A percentile compares a stretch with the other conserved stretches of the same genome.
These are phyloP conservation scores for Serendipita sp. DNA, from an alignment of 768 basidiomycete genomes.

Conservation along the genomic window DNA sequence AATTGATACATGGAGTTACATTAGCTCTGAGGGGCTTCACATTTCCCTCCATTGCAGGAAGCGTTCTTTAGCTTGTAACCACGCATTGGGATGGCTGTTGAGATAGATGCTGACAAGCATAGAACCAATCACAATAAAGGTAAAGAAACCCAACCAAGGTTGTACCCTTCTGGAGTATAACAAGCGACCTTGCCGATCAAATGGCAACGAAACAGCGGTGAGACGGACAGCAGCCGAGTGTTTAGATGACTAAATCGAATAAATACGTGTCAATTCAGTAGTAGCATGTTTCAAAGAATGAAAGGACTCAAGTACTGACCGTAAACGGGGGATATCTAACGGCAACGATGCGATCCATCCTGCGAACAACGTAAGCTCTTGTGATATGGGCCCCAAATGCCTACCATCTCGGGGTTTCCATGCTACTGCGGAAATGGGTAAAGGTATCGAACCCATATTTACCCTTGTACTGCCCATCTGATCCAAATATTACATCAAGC, in stretches of 20 bases:
- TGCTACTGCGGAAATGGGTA: slow-evolving; percentile 30
- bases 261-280: not conserved
- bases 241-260: not conserved
- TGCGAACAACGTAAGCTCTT: slow-evolving; percentile 13
- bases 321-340: slow-evolving; percentile 51
- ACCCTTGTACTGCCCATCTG: slow-evolving; percentile 38
- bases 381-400: slow-evolving; percentile 13
- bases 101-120: too few relatives aligned
- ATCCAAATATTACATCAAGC: slow-evolving; percentile 12
- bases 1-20: too few relatives aligned
- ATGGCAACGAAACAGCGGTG: not conserved
- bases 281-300: not conserved
- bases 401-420: slow-evolving; percentile 45
- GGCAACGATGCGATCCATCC: slow-evolving; percentile 33
- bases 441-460: slow-evolving; percentile 42
- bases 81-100: too few relatives aligned
- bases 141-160: too few relatives aligned
- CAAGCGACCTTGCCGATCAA: not conserved
- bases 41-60: too few relatives aligned
- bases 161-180: not conserved
- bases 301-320: slow-evolving; percentile 34
- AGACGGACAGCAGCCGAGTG: not conserved
- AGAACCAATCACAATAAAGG: too few relatives aligned
- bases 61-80: too few relatives aligned
- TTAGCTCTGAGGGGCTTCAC: too few relatives aligned